Evolutionary conservation across 441 rosid genomes (phyloP), one percentile per base, ranked within the genome.

Genomic region (Eruca vesicaria): DNA sequence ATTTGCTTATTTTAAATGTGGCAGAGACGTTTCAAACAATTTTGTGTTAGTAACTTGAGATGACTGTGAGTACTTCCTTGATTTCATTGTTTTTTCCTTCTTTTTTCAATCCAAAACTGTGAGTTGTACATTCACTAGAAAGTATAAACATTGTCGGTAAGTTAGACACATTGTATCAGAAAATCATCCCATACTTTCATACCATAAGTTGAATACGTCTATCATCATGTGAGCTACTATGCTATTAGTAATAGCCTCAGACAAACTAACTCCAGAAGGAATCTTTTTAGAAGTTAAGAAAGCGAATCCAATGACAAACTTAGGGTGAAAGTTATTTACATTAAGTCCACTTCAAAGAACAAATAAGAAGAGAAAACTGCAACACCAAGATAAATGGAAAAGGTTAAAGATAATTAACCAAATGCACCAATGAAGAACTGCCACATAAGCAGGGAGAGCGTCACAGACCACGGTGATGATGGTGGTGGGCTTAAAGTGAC

Each of bases 381-480:
- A 58, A 32, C 80, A 65, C 53, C 20, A 59, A 71, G 68, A 59
- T 67, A 15, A 16, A 32, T 12, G 45, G 10, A 31, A 68, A 56
- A 63, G 23, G 64, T 33, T 57, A 57, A 26, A 61, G 59, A 45
- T 43, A 52, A 61, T 28, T 52, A 52, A 28, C 36, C 6, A 31
- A 55, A 55, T 2, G 0, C 38, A 1, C 80, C 56, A 50, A 48
- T 71, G 9, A 9, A 4, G 0, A 23, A 16, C 3, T 26, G 76
- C 28, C 80, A 58, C 57, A 72, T 71, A 11, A 0, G 52, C 9
- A 41, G 7, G 0, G 32, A 56, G 55, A 57, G 55, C 67, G 45
- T 70, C 75, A 76, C 67, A 32, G 67, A 63, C 67, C 67, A 63
- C 72, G 38, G 72, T 65, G 68, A 71, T 71, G 68, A 71, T 71